Base-by-base conservation (phyloP, 768 basidiomycete species). In the Mycena galopus region DNA sequence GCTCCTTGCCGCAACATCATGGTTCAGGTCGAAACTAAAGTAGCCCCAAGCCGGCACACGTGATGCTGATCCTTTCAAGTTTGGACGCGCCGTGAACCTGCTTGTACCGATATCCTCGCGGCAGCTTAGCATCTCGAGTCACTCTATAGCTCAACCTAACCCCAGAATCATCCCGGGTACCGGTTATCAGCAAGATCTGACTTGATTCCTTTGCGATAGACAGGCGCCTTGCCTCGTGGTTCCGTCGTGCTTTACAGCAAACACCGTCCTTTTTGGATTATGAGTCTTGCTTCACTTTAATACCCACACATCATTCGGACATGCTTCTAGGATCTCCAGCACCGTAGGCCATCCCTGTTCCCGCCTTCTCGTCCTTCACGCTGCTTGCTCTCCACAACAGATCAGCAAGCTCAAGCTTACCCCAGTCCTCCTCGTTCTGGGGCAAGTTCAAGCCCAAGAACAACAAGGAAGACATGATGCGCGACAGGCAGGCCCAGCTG, bases 321-420 rank as follows among this genome's bases (percentile, higher is more conserved):
- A 94, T 95, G 94, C 90, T 95, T 78, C 90, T 90, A n/a, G n/a
- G n/a, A 82, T 94, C 93, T 75, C 94, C 94, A 81, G 90, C 93
- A 16, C 16, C 35, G 94, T 95, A 85, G 79, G 87, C 82, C 76
- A 68, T 77, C 79, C 77, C 75, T 70, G 67, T 76, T 72, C 72
- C 70, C 62, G 55, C 78, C 73, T 59, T 76, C 77, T 80, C 79
- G 79, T 81, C 77, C 77, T 72, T 77, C 77, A 75, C 53, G 74
- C 80, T 83, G 72, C 78, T 81, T 75, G 78, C 84, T 74, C 78
- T 83, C 75, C 77, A 81, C 74, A 76, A 79, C 81, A 95, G 94
- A 82, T 88, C 90, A 27, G 89, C 90, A 67, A 92, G 86, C 82
- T 88, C 89, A 53, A 91, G 90, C 78, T 84, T 88, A 78, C 85